Base-by-base conservation (phyloP, 192 early-diverging fungal genomes). In the Obelidium mucronatum region DNA sequence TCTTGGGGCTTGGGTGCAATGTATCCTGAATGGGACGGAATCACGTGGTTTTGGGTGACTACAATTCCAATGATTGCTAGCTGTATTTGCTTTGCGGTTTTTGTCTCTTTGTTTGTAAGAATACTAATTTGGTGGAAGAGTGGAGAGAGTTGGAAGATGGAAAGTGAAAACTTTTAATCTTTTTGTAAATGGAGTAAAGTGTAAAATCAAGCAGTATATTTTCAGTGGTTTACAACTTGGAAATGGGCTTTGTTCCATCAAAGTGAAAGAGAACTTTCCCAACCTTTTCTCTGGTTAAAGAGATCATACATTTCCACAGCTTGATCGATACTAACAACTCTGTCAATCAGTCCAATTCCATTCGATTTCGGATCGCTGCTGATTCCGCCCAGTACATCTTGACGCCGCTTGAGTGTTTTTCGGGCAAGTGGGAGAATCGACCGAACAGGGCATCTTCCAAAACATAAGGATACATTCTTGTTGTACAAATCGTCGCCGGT, bases 401-500 rank as follows among this genome's bases (percentile, higher is more conserved):
- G 74, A n/a, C 81, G 79, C 1, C 54, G 31, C 26, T 59, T 51
- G 0, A 85, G 40, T 2, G 84, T 62, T 1, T 73, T 56, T 44
- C 80, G 56, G 6, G 82, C 40, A 37, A 83, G 81, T 11, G 71
- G 48, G 71, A 90, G 80, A 28, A 90, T 67, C 3, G 81, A 79
- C 31, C 80, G 80, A 8, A 78, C 80, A 1, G 85, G 86, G 70
- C 86, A 90, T 4, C 88, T 79, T 13, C 85, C 88, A 36, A 81
- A 82, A 58, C 76, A 73, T 68, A 83, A 85, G 22, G 83, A 85
- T 31, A 88, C 40, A 51, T 90, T 90, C 35, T 90, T 88, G 78
- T 88, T 78, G 39, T 90, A 90, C 28, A 81, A 82, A 51, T 83
- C 72, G 39, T 79, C 79, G n/a, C 86, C 85, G 24, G 79, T 83